Percentiles rank a stretch among this genome's conserved stretches.
phyloP scores from a whole-genome alignment of 441 rosid species.

The Adansonia rubrostipa region DNA sequence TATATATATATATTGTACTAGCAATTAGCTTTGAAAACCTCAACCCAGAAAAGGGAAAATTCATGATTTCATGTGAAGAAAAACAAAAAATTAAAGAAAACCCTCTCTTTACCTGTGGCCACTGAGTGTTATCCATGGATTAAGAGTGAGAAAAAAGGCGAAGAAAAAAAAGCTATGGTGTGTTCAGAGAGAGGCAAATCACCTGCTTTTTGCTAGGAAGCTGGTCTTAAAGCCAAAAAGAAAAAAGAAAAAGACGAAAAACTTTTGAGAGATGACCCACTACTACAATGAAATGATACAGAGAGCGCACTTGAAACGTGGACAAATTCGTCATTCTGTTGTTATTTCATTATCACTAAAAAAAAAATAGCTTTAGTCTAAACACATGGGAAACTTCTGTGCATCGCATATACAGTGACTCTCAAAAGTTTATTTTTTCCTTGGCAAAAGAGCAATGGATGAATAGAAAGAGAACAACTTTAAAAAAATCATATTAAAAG shows the following conservation, averaged over 20 bases:
- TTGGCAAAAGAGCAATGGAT: neutral
- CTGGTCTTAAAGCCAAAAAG: slow-evolving; percentile 21
- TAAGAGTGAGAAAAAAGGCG: slow-evolving; percentile 19
- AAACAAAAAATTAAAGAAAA: neutral
- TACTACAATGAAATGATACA: slow-evolving; percentile 12
- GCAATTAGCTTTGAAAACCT: slow-evolving; percentile 24
- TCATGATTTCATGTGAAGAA: slow-evolving; percentile 33
- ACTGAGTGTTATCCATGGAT: slow-evolving; percentile 52
- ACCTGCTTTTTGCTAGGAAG: too few species aligned
- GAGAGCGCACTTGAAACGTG: slow-evolving; percentile 10
- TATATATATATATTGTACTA: neutral
- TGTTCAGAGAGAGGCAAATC: too few species aligned
- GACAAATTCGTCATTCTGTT: slow-evolving; percentile 27
- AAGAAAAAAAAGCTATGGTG: slow-evolving; percentile 19
- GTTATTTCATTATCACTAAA: neutral
- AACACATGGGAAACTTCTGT: neutral
- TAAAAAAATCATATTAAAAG: too few species aligned
- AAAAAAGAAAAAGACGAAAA: neutral
- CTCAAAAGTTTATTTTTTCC: neutral
- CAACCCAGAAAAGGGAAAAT: slow-evolving; percentile 6
- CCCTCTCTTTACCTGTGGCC: slow-evolving; percentile 50
- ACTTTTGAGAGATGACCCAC: slow-evolving; percentile 30
- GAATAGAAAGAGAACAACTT: neutral
- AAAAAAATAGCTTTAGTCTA: neutral
- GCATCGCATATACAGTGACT: neutral